Percentiles rank a stretch among this genome's conserved stretches.
These are phyloP conservation scores for Acacia concinna DNA, from an alignment of 331 rosid species.

Conservation along the genomic window DNA sequence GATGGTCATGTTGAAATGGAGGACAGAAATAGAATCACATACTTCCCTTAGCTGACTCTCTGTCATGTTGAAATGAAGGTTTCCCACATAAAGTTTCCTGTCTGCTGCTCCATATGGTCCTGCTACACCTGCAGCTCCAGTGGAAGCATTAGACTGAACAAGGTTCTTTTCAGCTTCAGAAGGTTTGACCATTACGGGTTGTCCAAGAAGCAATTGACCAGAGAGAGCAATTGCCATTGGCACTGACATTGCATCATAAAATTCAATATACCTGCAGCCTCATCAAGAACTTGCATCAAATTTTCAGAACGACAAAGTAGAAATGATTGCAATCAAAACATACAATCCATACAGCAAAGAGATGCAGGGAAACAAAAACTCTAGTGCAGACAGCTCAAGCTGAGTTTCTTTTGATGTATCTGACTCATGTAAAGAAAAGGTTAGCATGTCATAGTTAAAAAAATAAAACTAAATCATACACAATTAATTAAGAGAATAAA, in stretches of 20 bases:
- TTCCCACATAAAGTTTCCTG: constrained; percentile 92
- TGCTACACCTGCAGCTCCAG: constrained; percentile 63
- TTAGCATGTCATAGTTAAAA: constrained; percentile 54
- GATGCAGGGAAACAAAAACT: constrained; percentile 79
- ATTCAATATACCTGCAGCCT: constrained; percentile 94
- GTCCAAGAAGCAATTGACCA: constrained; percentile 93
- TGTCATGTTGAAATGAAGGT: constrained; percentile 96
- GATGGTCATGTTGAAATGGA: not conserved
- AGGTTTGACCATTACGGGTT: constrained; percentile 98
- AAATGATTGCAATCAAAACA: constrained; percentile 52
- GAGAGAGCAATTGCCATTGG: constrained; percentile 99
- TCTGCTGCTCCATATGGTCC: constrained; percentile 97
- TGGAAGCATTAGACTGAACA: constrained; percentile 77
- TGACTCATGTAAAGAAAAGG: constrained; percentile 72
- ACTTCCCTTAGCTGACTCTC: constrained; percentile 95
- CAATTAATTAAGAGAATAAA: constrained; percentile 25
- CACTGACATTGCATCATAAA: constrained; percentile 96
- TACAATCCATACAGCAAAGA: constrained; percentile 79
- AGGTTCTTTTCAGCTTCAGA: constrained; percentile 99
- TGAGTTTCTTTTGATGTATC: constrained; percentile 86
- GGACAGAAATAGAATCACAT: constrained; percentile 18
- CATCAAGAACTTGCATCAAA: constrained; percentile 46
- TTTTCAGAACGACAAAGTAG: constrained; percentile 38
- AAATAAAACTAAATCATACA: constrained; percentile 30
- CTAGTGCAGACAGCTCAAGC: constrained; percentile 87